These are phyloP conservation scores for Debaryomycetaceae sp. DNA, from an alignment of 1,139 yeast species.

Conservation along the genomic window DNA sequence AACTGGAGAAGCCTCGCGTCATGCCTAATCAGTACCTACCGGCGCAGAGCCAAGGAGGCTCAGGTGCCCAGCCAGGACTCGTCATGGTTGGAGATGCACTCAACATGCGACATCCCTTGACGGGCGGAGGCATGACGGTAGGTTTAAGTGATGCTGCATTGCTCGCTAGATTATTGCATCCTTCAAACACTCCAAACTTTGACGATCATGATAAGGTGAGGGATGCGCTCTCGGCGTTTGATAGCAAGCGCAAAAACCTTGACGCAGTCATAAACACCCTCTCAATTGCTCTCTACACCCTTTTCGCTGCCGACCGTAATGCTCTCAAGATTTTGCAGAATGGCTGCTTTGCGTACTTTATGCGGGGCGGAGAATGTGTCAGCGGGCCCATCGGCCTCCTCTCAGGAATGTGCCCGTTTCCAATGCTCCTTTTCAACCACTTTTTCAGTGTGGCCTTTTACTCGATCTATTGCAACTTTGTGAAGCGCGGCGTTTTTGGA, in stretches of 20 bases:
- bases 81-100: constrained; percentile 86
- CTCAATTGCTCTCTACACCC: constrained; percentile 78
- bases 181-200: constrained; percentile 47
- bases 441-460: constrained; percentile 87
- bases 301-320: constrained; percentile 77
- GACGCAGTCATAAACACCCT: constrained; percentile 83
- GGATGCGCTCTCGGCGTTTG: constrained; percentile 53
- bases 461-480: constrained; percentile 61
- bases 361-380: constrained; percentile 73
- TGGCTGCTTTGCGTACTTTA: constrained; percentile 85
- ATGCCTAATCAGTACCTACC: constrained; percentile 95
- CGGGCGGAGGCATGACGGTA: constrained; percentile 99
- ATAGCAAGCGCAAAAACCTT: constrained; percentile 62
- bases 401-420: constrained; percentile 71
- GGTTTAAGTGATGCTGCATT: constrained; percentile 81
- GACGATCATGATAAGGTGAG: constrained; percentile 44
- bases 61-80: constrained; percentile 81
- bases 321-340: constrained; percentile 61
- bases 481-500: constrained; percentile 52
- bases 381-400: constrained; percentile 74
- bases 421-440: constrained; percentile 65
- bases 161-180: constrained; percentile 49
- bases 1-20: constrained; percentile 47
- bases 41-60: constrained; percentile 45
- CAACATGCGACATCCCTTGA: constrained; percentile 96